phyloP scores from a whole-genome alignment of 106 monocot genomes.

The Dendrobium huoshanense region DNA sequence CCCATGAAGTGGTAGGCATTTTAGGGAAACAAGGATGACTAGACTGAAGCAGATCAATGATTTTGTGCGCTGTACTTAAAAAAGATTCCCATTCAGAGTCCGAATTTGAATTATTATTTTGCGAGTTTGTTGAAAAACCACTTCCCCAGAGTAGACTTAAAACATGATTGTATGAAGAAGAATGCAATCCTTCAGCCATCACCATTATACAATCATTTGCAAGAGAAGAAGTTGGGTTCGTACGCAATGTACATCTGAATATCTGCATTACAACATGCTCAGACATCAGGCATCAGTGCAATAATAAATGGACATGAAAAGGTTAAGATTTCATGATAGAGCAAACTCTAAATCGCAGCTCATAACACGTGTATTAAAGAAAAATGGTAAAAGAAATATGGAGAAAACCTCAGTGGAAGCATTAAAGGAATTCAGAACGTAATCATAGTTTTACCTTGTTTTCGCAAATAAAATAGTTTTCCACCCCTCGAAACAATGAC shows the following conservation, averaged over 20 bases:
- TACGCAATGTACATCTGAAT: conserved; percentile 68
- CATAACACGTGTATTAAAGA: background rate
- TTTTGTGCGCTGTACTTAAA: conserved; percentile 31
- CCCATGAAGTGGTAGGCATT: conserved; percentile 46
- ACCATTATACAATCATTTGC: conserved; percentile 72
- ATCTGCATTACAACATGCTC: conserved; percentile 38
- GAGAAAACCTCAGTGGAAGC: background rate
- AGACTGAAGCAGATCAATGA: conserved; percentile 39
- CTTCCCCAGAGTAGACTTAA: conserved; percentile 58
- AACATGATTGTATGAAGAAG: conserved; percentile 56
- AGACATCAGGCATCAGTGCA: background rate
- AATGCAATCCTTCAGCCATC: conserved; percentile 72
- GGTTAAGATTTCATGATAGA: background rate
- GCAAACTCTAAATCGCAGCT: background rate
- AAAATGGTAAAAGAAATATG: background rate
- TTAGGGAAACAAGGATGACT: conserved; percentile 5
- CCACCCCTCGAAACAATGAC: too few relatives aligned
- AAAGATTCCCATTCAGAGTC: conserved; percentile 88
- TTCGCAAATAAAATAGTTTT: too few relatives aligned
- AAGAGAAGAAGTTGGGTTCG: conserved; percentile 57
- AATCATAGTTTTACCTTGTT: background rate
- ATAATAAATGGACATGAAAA: background rate
- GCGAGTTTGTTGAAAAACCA: conserved; percentile 29
- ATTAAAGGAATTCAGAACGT: background rate
- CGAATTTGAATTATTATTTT: conserved; percentile 29